Evolutionary conservation across 352 stramenopile species (phyloP).

Genomic region (Globisporangium emineosum): DNA sequence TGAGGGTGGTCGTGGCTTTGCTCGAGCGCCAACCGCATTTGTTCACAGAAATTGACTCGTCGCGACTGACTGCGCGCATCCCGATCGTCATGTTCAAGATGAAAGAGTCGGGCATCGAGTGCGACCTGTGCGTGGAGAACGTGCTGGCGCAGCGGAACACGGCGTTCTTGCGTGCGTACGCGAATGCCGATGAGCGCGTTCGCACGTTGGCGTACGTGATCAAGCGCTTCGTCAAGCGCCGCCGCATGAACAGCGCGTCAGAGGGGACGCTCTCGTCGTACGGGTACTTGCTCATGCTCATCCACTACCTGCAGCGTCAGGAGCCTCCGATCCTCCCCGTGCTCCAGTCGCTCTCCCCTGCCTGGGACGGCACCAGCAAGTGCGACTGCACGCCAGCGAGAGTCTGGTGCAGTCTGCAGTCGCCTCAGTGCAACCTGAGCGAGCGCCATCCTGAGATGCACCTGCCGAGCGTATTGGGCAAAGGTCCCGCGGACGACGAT

Average conservation of each 20-base stretch:
- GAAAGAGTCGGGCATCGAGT: constrained; percentile 59
- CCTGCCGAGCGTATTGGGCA: constrained; percentile 52
- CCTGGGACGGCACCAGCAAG: constrained; percentile 40
- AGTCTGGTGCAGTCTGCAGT: constrained; percentile 22
- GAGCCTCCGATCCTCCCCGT: constrained; percentile 70
- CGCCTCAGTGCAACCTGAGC: constrained; percentile 33
- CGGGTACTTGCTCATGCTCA: constrained; percentile 82
- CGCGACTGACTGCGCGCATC: constrained; percentile 93
- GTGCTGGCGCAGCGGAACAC: constrained; percentile 97
- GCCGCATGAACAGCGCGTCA: constrained; percentile 80
- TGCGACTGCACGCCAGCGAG: constrained; percentile 27
- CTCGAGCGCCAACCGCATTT: constrained; percentile 60
- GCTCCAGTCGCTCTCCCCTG: constrained; percentile 55
- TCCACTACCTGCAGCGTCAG: constrained; percentile 80
- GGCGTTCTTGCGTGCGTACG: constrained; percentile 91
- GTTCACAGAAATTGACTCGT: constrained; percentile 69
- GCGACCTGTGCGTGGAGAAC: constrained; percentile 94
- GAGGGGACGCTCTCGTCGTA: constrained; percentile 84
- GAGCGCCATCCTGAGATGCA: constrained; percentile 33
- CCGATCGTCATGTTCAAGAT: constrained; percentile 98
- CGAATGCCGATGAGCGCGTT: constrained; percentile 72
- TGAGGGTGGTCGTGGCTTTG: constrained; percentile 52
- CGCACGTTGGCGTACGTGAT: constrained; percentile 76
- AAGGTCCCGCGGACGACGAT: constrained; percentile 43
- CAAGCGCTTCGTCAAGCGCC: constrained; percentile 80